Base-by-base conservation (phyloP, 2,329 filamentous ascomycete genomes). In the Colletotrichum eleusines region DNA sequence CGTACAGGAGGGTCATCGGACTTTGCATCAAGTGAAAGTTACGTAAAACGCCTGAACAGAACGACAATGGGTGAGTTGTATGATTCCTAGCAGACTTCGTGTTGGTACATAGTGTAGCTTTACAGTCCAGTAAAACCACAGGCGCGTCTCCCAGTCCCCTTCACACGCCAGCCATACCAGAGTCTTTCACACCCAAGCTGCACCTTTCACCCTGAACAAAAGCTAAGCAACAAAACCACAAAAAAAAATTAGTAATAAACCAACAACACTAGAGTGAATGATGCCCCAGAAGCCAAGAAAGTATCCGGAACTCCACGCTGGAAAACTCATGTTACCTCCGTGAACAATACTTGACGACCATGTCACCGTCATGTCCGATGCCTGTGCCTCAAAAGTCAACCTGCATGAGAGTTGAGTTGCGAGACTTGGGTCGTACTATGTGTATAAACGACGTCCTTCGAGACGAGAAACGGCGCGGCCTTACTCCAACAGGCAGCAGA, bases 391-490 rank as follows among this genome's bases (percentile, higher is more conserved):
- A 71, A 69, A 71, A 71, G 38, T 71, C 69, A 59, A 71, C 53
- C 51, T 71, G 69, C 46, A 60, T 54, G 53, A 71, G 20, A 11
- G 38, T 40, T 16, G 65, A 63, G 58, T 53, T 71, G 44, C 68
- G 59, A 35, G 69, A 71, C 38, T 53, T 62, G n/a, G 69, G 69
- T 23, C 69, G 69, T 26, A 71, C 35, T 14, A 54, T 71, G 26
- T 54, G 64, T 28, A 63, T 50, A 9, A 71, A 59, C 3, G 69
- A 71, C 23, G 26, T 59, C 35, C 69, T 71, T 38, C 69, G 69
- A 69, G 69, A 63, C 18, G 68, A 71, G 20, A 69, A 71, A 4
- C 69, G 69, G 26, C 65, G 64, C 31, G 65, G 58, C 53, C 38
- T 63, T n/a, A 63, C 46, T 7, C 59, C 69, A 11, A 71, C 42